These are phyloP conservation scores for Aureobasidium leucospermi DNA, from an alignment of 2,329 filamentous ascomycete species.

Conservation along the genomic window DNA sequence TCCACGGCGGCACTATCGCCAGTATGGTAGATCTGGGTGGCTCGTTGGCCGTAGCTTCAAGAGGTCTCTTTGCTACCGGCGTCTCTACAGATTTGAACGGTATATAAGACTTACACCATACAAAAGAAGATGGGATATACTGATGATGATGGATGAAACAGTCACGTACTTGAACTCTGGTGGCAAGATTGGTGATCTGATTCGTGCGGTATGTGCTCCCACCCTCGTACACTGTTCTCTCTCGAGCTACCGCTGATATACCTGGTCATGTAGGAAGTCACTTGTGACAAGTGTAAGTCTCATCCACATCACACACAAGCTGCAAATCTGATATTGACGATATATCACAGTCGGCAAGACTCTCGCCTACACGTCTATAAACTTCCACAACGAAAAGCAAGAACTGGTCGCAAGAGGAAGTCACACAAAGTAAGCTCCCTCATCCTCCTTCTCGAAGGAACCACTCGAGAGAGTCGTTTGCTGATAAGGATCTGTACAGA, in stretches of 20 bases:
- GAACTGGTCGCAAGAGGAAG: conserved; percentile 58
- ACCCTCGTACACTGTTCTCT: conserved; percentile 5
- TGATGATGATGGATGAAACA: conserved; percentile 18
- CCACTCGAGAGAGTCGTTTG: not conserved
- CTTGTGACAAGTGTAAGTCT: conserved; percentile 55
- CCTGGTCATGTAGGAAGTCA: conserved; percentile 39
- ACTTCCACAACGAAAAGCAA: conserved; percentile 52
- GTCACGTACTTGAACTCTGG: conserved; percentile 59
- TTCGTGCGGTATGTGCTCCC: conserved; percentile 40
- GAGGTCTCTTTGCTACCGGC: conserved; percentile 57
- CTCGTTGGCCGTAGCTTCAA: conserved; percentile 57
- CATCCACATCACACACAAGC: not conserved
- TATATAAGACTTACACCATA: conserved; percentile 21
- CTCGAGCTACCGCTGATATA: too few relatives aligned
- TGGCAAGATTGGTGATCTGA: conserved; percentile 54
- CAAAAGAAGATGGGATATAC: not conserved
- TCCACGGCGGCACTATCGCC: conserved; percentile 73
- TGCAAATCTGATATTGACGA: not conserved
- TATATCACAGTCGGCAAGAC: conserved; percentile 52
- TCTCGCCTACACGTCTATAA: conserved; percentile 55
- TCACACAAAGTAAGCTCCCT: conserved; percentile 53
- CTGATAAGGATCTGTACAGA: conserved; percentile 17
- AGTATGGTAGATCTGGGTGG: conserved; percentile 65
- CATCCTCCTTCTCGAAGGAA: not conserved
- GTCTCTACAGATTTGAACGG: conserved; percentile 60